Percentiles rank a stretch among this genome's conserved stretches.
phyloP scores from a whole-genome alignment of 345 rosid species.

The Salix purpurea region DNA sequence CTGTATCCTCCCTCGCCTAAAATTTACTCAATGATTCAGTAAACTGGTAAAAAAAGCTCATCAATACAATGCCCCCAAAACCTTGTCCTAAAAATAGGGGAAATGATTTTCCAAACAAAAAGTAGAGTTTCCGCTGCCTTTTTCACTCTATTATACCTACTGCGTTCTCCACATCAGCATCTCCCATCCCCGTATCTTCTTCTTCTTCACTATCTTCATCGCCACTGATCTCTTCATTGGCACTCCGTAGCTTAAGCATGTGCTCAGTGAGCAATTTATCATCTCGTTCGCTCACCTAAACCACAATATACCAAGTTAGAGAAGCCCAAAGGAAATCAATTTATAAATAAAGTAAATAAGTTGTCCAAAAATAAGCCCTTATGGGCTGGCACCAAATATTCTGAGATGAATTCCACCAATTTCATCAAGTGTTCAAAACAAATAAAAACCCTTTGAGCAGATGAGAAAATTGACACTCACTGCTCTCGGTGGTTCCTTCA shows the following conservation, averaged over 20 bases:
- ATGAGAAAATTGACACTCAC: conserved; percentile 43
- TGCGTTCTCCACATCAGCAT: conserved; percentile 59
- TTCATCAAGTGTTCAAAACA: neutral
- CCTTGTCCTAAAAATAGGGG: neutral
- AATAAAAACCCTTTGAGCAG: neutral
- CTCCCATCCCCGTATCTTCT: conserved; percentile 95
- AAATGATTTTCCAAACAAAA: neutral
- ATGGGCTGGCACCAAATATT: neutral
- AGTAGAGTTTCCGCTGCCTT: neutral
- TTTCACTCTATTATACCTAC: conserved; percentile 58
- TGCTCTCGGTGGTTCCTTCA: conserved; percentile 90
- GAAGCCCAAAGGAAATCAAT: neutral
- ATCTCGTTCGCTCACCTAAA: conserved; percentile 96
- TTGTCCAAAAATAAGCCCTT: neutral
- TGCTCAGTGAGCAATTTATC: conserved; percentile 92
- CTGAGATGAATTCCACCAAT: neutral
- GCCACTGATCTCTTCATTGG: conserved; percentile 86
- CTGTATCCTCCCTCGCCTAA: conserved; percentile 6
- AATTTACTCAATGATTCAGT: conserved; percentile 9
- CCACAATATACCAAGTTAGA: conserved; percentile 14
- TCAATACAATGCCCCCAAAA: neutral
- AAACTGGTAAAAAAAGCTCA: conserved; percentile 14
- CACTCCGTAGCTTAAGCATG: conserved; percentile 77
- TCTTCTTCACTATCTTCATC: conserved; percentile 97
- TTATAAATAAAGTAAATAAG: neutral